Conservation (phyloP, 768 basidiomycete genomes). For the Megacollybia marginata region DNA sequence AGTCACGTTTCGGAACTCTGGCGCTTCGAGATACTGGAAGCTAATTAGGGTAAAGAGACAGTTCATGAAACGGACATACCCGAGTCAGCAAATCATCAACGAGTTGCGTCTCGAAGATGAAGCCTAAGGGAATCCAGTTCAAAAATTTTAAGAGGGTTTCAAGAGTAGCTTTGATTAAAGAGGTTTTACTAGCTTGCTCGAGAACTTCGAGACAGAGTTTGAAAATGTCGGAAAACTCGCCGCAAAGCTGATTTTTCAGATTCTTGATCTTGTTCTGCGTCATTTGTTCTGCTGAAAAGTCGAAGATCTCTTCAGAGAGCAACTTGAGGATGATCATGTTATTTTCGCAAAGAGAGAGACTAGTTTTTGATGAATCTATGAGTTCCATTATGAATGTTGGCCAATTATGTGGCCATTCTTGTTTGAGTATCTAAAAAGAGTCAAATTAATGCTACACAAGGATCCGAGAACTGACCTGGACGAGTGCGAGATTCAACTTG, state of each 20-base stretch:
- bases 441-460: slow-evolving; percentile 1
- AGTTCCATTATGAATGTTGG: slow-evolving; percentile 96
- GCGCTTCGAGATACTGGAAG: slow-evolving; percentile 85
- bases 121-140: slow-evolving; percentile 98
- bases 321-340: slow-evolving; percentile 98
- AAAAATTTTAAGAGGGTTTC: slow-evolving; percentile 94
- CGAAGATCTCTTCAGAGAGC: slow-evolving; percentile 96
- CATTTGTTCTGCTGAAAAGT: slow-evolving; percentile 98
- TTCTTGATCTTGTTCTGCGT: slow-evolving; percentile 96
- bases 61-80: slow-evolving; percentile 41
- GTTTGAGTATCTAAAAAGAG: slow-evolving; percentile 79
- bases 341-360: slow-evolving; percentile 95
- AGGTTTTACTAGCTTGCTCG: slow-evolving; percentile 94
- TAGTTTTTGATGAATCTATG: slow-evolving; percentile 94
- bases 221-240: slow-evolving; percentile 96
- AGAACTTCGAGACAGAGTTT: slow-evolving; percentile 94
- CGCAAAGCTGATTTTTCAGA: slow-evolving; percentile 96
- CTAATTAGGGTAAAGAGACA: slow-evolving; percentile 6
- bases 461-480: slow-evolving; percentile 54
- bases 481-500: slow-evolving; percentile 93
- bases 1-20: slow-evolving; percentile 96
- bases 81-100: slow-evolving; percentile 90
- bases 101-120: slow-evolving; percentile 97
- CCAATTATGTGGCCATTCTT: slow-evolving; percentile 99
- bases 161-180: slow-evolving; percentile 87